Evolutionary conservation across 345 rosid species (phyloP), one percentile per base, ranked within the genome.

Genomic region (Erysimum cheiranthoides): DNA sequence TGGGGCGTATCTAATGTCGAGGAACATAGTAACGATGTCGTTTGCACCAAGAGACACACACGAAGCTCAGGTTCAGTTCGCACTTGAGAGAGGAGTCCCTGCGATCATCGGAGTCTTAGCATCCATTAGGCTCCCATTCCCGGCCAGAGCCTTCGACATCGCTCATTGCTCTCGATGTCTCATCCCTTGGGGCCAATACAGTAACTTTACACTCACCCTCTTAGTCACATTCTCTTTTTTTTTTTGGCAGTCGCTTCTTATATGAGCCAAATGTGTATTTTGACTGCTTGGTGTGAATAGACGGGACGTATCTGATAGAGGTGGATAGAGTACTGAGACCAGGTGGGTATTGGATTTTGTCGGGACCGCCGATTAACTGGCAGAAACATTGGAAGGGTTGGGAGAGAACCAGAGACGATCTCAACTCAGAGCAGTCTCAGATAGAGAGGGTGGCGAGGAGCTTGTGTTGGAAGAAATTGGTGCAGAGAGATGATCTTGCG

Each of bases 91-190:
- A 58, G 98, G 98, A 46, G 96, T 92, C 52, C 98, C 97, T 10
- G 98, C 98, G 0, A 66, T 92, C 61, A 78, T 92, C 12, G 98
- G 98, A 25, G 85, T 92, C 72, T 59, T 94, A 13, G 96, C 98
- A n/a, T 92, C 98, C 46, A 86, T 86, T 35, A 85, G 97, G 68
- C 90, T 88, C 16, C 96, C 98, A 27, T 92, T 88, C 70, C 98
- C 98, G 17, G 83, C 98, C 0, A 81, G 96, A 76, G 91, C 97
- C 35, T 94, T 94, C 38, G 98, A 94, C 88, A 80, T 94, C 81
- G 98, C 97, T 61, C 98, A 94, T 70, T 94, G 98, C 84, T 94
- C 97, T 64, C 93, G 98, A 25, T 94, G 98, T 79, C 94, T 94
- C 69, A 90, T 94, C 56, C 96, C 97, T 0, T 94, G 98, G 98